Evolutionary conservation across 805 yeast genomes (phyloP), one percentile per base, ranked within the genome.

Genomic region (Cyberlindnera maritima): DNA sequence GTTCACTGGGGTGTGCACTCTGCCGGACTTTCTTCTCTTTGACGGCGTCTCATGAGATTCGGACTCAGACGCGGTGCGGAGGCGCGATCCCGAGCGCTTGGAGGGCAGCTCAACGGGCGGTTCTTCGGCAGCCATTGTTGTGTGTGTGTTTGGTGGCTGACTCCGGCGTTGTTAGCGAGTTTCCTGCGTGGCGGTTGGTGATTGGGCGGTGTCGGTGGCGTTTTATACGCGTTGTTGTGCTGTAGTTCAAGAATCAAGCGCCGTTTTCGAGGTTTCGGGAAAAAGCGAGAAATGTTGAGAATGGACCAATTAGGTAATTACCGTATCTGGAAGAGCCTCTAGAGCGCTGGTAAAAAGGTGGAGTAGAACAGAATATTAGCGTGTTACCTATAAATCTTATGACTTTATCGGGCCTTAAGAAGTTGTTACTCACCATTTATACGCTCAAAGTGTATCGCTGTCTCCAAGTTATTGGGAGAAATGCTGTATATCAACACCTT

Each of bases 11-110:
- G 50, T 37, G 32, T 49, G 56, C 10, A 42, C 39, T 26, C 54
- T 39, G 31, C 49, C 25, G 6, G 56, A 52, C 50, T 49, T 54
- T 17, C 58, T 41, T 44, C 56, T 47, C 39, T 54, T 54, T 18
- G 49, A 38, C 13, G 55, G 50, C 18, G 48, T 43, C 40, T 46
- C 55, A 8, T 20, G 33, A 10, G 35, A 12, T 14, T 39, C 36
- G n/a, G n/a, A 14, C 28, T 35, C 28, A 12, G 39, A 26, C 15
- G 36, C 18, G 20, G 37, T 18, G 12, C 36, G n/a, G 3, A 33
- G 25, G 18, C 43, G 47, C 11, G 48, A 36, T 15, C 41, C 38
- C 9, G 47, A 3, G 23, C 52, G 48, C 39, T 48, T 48, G 4
- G 38, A 31, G 8, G 35, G 41, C 28, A 34, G 34, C 17, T 13